Base-by-base conservation (phyloP, 2,329 filamentous ascomycete species). In the Didymella exigua region DNA sequence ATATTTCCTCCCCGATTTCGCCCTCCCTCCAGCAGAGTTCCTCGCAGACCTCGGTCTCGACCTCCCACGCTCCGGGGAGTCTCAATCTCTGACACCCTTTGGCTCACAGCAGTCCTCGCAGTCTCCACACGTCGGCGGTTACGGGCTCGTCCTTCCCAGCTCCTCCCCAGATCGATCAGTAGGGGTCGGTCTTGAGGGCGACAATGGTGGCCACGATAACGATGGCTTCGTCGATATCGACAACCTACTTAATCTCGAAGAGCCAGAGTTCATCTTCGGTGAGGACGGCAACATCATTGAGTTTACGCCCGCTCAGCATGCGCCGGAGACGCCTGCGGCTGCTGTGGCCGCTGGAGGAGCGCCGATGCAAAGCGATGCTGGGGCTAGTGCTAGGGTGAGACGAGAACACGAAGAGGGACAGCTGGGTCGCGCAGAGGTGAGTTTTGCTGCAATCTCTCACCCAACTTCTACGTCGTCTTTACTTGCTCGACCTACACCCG, bases 1-100 rank as follows among this genome's bases (percentile, higher is more conserved):
- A 0, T 82, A 85, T 36, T 97, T 98, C 69, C 76, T 90, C 9
- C 86, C 88, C 0, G 85, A 88, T 37, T 80, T 86, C 29, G 78
- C 80, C 29, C 78, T 91, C 23, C 84, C 87, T 1, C 78, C 82
- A 0, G 79, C 89, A 52, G 80, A 87, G 27, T 70, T 85, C 19
- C 68, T 86, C 14, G 75, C 76, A 10, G 71, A 75, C 3, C 71
- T 84, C 31, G 70, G 78, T 27, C 54, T 75, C n/a, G 61, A 66
- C 11, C 60, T 73, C 2, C 67, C 70, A 52, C 66, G 60, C 18
- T 71, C 68, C 4, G 70, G 68, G 9, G 67, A 72, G 7, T 70
- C 76, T 0, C 76, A 78, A 33, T 75, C 77, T 5, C 60, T 75
- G 43, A 74, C 72, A 4, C 71, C 71, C 3, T 70, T 69, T 46